Evolutionary conservation across 371 early-diverging fungal genomes (phyloP), one percentile per base, ranked within the genome.

Genomic region (Mortierella sp.): DNA sequence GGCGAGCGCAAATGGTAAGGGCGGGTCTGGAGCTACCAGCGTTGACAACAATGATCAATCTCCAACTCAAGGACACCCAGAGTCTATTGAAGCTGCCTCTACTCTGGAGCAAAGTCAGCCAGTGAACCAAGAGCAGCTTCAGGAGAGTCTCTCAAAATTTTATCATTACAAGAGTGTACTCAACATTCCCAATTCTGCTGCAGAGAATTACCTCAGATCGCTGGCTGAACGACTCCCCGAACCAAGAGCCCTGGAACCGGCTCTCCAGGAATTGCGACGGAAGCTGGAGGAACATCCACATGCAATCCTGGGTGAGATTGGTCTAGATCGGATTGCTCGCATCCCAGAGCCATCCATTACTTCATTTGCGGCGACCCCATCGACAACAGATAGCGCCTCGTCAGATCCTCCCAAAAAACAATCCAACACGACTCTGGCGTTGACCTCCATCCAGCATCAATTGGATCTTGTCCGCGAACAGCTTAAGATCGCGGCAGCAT

Each of bases 281-380:
- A 66, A 72, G 5, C 45, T 88, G 30, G 67, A 62, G 46, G 55
- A 45, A 14, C 64, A 91, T 67, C 91, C 90, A 4, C 18, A 69
- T 21, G 88, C 92, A 0, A 50, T 93, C 14, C 84, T 95, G 0
- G 97, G 97, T 44, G 97, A 97, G 76, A 89, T 95, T 48, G 97
- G 97, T 0, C 74, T 97, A 50, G 97, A 97, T 70, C 86, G 90
- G 70, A 84, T 84, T 28, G 96, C 86, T 23, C 85, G 83, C 45
- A 53, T 90, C 14, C 70, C 84, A n/a, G 86, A 88, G n/a, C 86
- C 86, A 23, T 84, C 85, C 6, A n/a, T 50, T 18, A 21, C 26
- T 4, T 14, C 56, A 53, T 19, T 19, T 14, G 14, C 29, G 19
- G n/a, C 15, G 65, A 74, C 0, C 9, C 9, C 72, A 74, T 80